A percentile compares a stretch with the other conserved stretches of the same genome.
These are phyloP conservation scores for Cadophora sp. DNA, from an alignment of 2,329 filamentous ascomycete species.

Conservation along the genomic window DNA sequence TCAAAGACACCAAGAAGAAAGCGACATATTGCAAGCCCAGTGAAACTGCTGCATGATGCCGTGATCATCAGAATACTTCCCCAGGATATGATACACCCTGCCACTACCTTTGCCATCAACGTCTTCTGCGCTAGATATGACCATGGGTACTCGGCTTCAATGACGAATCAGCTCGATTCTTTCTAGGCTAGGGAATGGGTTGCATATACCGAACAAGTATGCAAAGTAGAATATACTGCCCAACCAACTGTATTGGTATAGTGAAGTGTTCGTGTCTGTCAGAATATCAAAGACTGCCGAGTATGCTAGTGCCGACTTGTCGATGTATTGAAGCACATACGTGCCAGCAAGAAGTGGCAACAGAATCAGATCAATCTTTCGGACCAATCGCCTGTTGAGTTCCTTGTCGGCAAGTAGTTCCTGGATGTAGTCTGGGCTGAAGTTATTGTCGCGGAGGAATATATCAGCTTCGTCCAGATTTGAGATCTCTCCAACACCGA, in stretches of 20 bases:
- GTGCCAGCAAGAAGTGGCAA: constrained; percentile 59
- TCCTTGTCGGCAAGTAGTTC: constrained; percentile 53
- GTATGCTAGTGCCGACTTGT: constrained; percentile 51
- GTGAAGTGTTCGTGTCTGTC: constrained; percentile 49
- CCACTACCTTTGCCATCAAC: constrained; percentile 63
- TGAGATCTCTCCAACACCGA: constrained; percentile 21
- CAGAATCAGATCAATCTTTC: constrained; percentile 57
- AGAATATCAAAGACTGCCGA: constrained; percentile 56
- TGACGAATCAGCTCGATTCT: background rate
- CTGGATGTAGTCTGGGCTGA: constrained; percentile 51
- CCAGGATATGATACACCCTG: constrained; percentile 64
- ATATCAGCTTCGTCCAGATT: constrained; percentile 56
- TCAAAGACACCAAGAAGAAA: constrained; percentile 73
- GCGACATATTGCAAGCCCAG: constrained; percentile 65
- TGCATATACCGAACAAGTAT: constrained; percentile 27
- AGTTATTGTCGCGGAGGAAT: constrained; percentile 57
- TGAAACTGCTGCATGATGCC: constrained; percentile 63
- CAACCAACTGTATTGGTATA: constrained; percentile 55
- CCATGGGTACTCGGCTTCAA: constrained; percentile 27
- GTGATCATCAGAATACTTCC: constrained; percentile 64
- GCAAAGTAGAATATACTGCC: constrained; percentile 54
- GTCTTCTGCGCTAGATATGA: constrained; percentile 46
- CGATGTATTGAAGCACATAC: constrained; percentile 60
- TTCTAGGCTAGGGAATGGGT: no score
- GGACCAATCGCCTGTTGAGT: constrained; percentile 41